Base-by-base conservation (phyloP, 805 yeast genomes). In the Candida wancherniae region DNA sequence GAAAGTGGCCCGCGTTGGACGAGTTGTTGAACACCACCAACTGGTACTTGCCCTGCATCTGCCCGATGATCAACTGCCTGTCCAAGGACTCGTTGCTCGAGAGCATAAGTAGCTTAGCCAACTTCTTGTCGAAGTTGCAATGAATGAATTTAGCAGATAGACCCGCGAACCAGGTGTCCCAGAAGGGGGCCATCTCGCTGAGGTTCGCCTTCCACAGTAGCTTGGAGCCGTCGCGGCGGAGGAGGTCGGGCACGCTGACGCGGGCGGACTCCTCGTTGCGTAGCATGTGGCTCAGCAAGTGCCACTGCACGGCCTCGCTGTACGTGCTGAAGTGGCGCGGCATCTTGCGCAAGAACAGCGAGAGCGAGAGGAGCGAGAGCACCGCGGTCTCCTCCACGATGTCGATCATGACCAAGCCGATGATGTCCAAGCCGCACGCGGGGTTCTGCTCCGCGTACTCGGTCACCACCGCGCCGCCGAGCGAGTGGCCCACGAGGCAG, bases 41-140 rank as follows among this genome's bases (percentile, higher is more conserved):
- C 58, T 94, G 99, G 55, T 82, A 92, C 53, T 78, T 80, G 2
- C 99, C 99, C 58, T 88, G 97, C 98, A 92, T 92, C 57, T 94
- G 98, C 1, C 97, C 99, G 30, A 92, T 78, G 56, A 88, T 86
- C 28, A 92, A 64, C 22, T 73, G 73, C 41, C 81, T 86, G 57
- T 92, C 98, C 18, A 94, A 66, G 13, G 83, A 77, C 44, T 92
- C 97, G 31, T 88, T 82, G 3, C 95, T 95, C 0, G 97, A 94
- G 10, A 94, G 58, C 1, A 92, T 68, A 23, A 92, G 67, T 31
- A 92, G 46, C 47, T 86, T 83, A 1, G 88, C 77, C 6, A 57
- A 41, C 12, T 38, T 42, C 4, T 27, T 20, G 6, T 27, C 20
- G 5, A 45, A 44, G 11, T 53, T 57, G 27, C 71, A 53, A 1